Evolutionary conservation across 2,329 filamentous ascomycete genomes (phyloP).

Genomic region (Cladosporium oxysporum): DNA sequence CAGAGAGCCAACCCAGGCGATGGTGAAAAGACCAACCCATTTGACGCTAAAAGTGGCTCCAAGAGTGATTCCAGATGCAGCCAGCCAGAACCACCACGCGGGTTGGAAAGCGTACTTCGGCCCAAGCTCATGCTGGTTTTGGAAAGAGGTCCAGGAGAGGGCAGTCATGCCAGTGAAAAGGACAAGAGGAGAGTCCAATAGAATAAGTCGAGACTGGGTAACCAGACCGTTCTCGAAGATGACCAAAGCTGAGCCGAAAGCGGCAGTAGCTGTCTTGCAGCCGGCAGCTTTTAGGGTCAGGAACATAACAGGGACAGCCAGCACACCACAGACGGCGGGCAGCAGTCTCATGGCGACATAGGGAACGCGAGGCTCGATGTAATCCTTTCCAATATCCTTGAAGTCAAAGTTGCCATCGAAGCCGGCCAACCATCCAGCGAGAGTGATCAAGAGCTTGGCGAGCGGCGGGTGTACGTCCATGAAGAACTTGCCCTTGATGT

Average conservation of each 20-base stretch:
- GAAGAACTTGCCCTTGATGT: constrained; percentile 99
- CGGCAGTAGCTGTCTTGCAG: constrained; percentile 82
- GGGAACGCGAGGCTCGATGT: constrained; percentile 88
- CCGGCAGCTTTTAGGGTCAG: constrained; percentile 88
- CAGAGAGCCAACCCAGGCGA: constrained; percentile 93
- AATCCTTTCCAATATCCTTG: constrained; percentile 99
- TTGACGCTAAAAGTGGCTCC: constrained; percentile 94
- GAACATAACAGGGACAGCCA: constrained; percentile 90
- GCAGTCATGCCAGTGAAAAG: constrained; percentile 91
- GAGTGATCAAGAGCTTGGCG: constrained; percentile 92
- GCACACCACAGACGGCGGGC: constrained; percentile 83
- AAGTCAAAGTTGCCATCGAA: constrained; percentile 97
- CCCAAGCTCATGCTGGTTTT: constrained; percentile 93
- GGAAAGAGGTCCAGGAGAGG: constrained; percentile 87
- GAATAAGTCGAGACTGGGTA: constrained; percentile 91
- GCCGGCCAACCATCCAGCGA: constrained; percentile 91
- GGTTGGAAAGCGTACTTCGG: constrained; percentile 83
- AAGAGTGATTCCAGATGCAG: constrained; percentile 79
- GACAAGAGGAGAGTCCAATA: constrained; percentile 92
- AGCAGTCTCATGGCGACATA: constrained; percentile 97
- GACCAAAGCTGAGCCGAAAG: constrained; percentile 79
- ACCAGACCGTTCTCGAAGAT: constrained; percentile 97
- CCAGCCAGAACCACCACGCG: constrained; percentile 98
- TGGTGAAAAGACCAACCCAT: constrained; percentile 98
- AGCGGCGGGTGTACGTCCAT: constrained; percentile 99